Base-by-base conservation (phyloP, 2,329 filamentous ascomycete genomes). In the Ploettnerulaceae sp. region DNA sequence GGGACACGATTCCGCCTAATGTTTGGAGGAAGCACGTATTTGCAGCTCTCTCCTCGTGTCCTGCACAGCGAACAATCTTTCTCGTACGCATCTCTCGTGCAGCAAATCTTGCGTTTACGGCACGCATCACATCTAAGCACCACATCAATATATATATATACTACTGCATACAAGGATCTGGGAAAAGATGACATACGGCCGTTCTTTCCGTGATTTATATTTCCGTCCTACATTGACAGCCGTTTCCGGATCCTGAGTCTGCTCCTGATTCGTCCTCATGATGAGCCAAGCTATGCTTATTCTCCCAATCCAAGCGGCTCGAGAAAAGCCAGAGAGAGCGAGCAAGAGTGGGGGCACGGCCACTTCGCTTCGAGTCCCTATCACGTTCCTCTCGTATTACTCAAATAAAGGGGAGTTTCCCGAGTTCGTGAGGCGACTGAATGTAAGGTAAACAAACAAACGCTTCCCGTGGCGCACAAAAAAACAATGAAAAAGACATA, bases 121-220 rank as follows among this genome's bases (percentile, higher is more conserved):
- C 57, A 58, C 8, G 57, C 56, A 50, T 60, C 57, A 40, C 57
- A 58, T 15, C 57, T 60, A 31, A 14, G 3, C 14, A n/a, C n/a
- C 31, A 14, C 20, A 38, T 14, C 15, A 15, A 12, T 20, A 24
- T 31, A 12, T 28, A 15, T 4, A 35, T 8, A 26, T 35, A 18
- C 22, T 15, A 21, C 17, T 9, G 14, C n/a, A 18, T 20, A 17
- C 12, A 22, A n/a, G 28, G 14, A 12, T 17, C 28, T 37, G 25
- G 21, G 26, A 34, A 21, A 29, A 15, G 7, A 7, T 29, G 17
- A 51, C 57, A 44, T 34, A 58, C 55, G 57, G 57, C 46, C 55
- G 29, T 47, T 60, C 55, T 41, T 60, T 60, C 29, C 57, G 53
- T 7, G 57, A 60, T 36, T 60, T 58, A 45, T 60, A 58, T 32